A percentile compares a stretch with the other conserved stretches of the same genome.
Evolutionary conservation across 768 basidiomycete genomes (phyloP).

Genomic region (Lyophyllum shimeji): DNA sequence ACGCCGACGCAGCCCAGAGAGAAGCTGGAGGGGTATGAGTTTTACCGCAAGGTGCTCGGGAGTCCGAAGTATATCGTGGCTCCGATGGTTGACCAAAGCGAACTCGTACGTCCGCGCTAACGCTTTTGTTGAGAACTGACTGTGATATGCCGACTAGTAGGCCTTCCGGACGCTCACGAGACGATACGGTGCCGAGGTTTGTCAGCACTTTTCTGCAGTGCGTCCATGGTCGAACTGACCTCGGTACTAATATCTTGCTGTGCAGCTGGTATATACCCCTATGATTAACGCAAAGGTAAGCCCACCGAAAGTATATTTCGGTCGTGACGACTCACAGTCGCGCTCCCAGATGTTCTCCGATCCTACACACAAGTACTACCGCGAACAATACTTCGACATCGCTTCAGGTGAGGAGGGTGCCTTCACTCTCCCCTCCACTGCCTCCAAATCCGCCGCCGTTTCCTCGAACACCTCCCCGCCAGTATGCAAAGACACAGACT

Average conservation of each 20-base stretch:
- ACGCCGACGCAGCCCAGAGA: not conserved
- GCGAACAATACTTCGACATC: constrained; percentile 68
- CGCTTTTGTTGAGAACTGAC: not conserved
- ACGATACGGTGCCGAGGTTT: constrained; percentile 77
- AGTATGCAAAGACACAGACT: constrained; percentile 43
- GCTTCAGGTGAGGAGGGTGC: constrained; percentile 81
- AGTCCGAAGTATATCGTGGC: constrained; percentile 90
- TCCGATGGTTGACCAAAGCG: constrained; percentile 99
- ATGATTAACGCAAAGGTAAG: constrained; percentile 94
- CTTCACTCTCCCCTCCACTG: constrained; percentile 18
- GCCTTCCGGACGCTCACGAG: constrained; percentile 88
- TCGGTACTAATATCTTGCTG: not conserved
- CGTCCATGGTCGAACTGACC: not conserved
- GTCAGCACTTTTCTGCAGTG: constrained; percentile 12
- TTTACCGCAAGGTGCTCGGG: constrained; percentile 76
- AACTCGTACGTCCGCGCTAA: constrained; percentile 62
- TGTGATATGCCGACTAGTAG: constrained; percentile 36
- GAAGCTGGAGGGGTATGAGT: constrained; percentile 78
- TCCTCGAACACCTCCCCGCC: not conserved
- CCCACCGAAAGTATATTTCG: not conserved
- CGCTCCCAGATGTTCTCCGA: constrained; percentile 60
- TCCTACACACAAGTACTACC: constrained; percentile 49
- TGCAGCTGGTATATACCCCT: constrained; percentile 87
- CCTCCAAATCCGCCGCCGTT: not conserved
- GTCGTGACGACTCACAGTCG: not conserved